These are phyloP conservation scores for Plasmodium fragile DNA, from an alignment of 169 alveolate species.

Conservation along the genomic window DNA sequence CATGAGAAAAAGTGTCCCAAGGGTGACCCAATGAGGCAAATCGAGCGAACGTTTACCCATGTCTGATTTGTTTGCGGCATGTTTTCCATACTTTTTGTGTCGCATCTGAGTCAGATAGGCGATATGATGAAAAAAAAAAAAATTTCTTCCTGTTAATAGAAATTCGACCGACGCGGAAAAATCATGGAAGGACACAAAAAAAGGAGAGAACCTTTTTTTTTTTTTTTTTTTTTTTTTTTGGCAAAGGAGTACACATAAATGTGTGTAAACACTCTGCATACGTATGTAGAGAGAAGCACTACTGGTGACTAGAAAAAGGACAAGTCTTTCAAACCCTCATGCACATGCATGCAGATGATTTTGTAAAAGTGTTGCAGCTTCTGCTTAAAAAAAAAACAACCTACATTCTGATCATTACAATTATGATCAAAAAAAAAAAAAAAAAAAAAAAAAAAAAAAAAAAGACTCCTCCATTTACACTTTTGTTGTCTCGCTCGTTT, in stretches of 20 bases:
- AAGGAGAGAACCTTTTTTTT: background rate
- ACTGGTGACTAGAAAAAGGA: background rate
- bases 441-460: background rate
- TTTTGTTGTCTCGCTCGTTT: background rate
- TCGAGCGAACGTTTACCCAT: background rate
- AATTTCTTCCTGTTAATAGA: background rate
- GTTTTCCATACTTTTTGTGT: background rate
- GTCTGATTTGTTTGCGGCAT: background rate
- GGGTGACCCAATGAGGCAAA: background rate
- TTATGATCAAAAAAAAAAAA: background rate
- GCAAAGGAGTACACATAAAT: background rate
- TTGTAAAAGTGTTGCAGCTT: background rate
- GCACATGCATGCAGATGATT: slow-evolving; percentile 67
- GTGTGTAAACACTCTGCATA: background rate
- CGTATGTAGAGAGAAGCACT: background rate
- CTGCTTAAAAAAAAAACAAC: slow-evolving; percentile 7
- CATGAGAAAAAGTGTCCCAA: background rate
- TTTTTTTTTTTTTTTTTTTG: background rate
- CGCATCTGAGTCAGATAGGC: background rate
- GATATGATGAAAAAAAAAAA: background rate
- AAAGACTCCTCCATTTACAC: background rate
- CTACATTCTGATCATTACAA: background rate
- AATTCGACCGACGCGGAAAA: background rate
- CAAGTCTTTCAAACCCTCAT: background rate
- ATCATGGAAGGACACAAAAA: slow-evolving; percentile 2